Base-by-base conservation (phyloP, 2,329 filamentous ascomycete genomes). In the Beauveria sp. region DNA sequence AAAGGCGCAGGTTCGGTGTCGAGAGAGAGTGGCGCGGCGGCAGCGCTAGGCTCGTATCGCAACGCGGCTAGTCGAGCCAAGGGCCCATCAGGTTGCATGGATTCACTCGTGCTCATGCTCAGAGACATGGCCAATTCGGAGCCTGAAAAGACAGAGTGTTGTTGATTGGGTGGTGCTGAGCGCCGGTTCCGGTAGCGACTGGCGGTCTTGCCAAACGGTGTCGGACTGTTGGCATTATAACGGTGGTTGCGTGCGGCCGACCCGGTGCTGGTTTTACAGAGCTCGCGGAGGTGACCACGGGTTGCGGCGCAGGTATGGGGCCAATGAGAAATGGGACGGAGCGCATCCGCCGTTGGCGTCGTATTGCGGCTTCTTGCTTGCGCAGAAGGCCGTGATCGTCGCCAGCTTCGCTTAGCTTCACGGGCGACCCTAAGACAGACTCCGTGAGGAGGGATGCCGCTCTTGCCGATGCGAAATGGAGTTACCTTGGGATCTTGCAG, bases 401-500 rank as follows among this genome's bases (percentile, higher is more conserved):
- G 88, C 86, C 86, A 89, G 67, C 82, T 88, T 68, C 83, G 78
- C 73, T 83, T 87, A 22, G 86, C 82, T 68, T 87, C 84, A 65
- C 86, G 79, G n/a, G 86, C 83, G 45, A 89, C 86, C 51, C 86
- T 83, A 67, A 82, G 71, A 67, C 84, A 87, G 10, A 88, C 85
- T 18, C 86, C 86, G 49, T 85, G 79, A 3, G 86, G 86, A 8
- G 86, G 86, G 28, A 88, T 81, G 62, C 82, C 80, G 68, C 83
- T 85, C 67, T 85, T 86, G 63, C 84, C 82, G 61, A 87, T 78
- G 57, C 83, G 80, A 64, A 89, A 84, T 0, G 86, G 86, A 1
- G 86, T 89, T 3, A 88, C 84, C 54, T 83, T 85, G 51, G 86
- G 85, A 66, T 89, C 86, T 69, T 87, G 83, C 46, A 88, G 74